Evolutionary conservation across 495 filamentous ascomycete genomes (phyloP).

Genomic region (Penicillium cosmopolitanum): DNA sequence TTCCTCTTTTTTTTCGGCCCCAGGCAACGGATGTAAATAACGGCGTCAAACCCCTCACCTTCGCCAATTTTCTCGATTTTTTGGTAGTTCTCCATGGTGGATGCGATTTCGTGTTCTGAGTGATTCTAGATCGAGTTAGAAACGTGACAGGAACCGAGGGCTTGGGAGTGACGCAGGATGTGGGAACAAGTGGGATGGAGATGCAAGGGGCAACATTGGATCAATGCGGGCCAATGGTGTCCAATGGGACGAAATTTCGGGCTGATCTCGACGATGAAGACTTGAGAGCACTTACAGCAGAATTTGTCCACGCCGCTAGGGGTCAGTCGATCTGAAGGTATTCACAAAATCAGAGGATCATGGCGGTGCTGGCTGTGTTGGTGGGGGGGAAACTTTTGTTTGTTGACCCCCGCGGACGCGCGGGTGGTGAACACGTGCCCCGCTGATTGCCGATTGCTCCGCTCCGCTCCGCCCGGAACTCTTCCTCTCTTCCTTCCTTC

Average conservation of each 20-base stretch:
- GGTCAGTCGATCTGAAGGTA: no score
- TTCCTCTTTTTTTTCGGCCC: neutral
- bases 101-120: slow-evolving; percentile 3
- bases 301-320: no score
- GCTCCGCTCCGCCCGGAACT: neutral
- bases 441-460: neutral
- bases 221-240: slow-evolving; percentile 3
- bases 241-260: neutral
- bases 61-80: slow-evolving; percentile 99
- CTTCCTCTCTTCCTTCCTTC: slow-evolving; percentile 2
- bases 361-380: neutral
- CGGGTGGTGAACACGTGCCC: neutral
- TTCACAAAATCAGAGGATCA: neutral
- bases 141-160: slow-evolving; percentile 5
- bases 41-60: slow-evolving; percentile 56
- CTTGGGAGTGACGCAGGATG: slow-evolving; percentile 13
- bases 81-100: slow-evolving; percentile 95
- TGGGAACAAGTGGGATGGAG: slow-evolving; percentile 21
- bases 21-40: slow-evolving; percentile 6
- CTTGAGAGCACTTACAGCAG: neutral
- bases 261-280: neutral
- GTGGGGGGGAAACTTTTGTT: neutral
- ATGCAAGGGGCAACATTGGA: slow-evolving; percentile 20
- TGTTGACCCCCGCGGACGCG: neutral
- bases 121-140: slow-evolving; percentile 15